Base-by-base conservation (phyloP, 169 alveolate species). In the Neospora caninum region DNA sequence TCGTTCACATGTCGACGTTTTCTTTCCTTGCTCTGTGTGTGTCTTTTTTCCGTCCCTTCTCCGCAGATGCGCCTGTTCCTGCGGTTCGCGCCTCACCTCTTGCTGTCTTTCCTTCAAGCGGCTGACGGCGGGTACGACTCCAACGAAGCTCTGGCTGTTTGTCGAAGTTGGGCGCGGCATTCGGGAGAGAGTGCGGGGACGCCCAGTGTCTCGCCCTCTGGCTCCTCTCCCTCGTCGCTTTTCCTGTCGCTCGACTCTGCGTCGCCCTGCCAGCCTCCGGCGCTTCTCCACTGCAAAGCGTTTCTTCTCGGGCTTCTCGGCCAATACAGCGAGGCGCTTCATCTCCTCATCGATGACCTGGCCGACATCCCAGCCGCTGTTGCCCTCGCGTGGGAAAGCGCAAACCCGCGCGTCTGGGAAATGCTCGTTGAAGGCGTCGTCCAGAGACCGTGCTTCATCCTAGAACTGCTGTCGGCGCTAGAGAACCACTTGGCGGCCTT, bases 361-460 rank as follows among this genome's bases (percentile, higher is more conserved):
- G 80, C 41, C 31, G 93, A 89, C 69, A 34, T 64, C 58, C 87
- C 86, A 27, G 93, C 78, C 13, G 93, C 93, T 0, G 93, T 64
- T 10, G 25, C 42, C 7, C 34, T 64, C 31, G 93, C 93, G 6
- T 49, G 86, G 80, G 86, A 58, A 34, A 54, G 70, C 69, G 27
- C 80, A 29, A 87, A 89, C 70, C 43, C 87, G 29, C 34, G 36
- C 43, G 64, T 89, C 13, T 89, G 93, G 93, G 49, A 89, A 70
- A 29, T n/a, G 58, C 93, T 89, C 20, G 70, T 89, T 29, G 10
- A 41, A 13, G 78, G 78, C 42, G 80, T 49, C 34, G 54, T 45
- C 38, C 78, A 84, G 91, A 64, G 49, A 2, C 91, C 91, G 20
- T 29, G 42, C 45, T 42, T 0, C 34, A 42, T 84, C 45, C 1